Evolutionary conservation across 2,329 filamentous ascomycete species (phyloP), one percentile per base, ranked within the genome.

Genomic region (Lachnum nothofagi): DNA sequence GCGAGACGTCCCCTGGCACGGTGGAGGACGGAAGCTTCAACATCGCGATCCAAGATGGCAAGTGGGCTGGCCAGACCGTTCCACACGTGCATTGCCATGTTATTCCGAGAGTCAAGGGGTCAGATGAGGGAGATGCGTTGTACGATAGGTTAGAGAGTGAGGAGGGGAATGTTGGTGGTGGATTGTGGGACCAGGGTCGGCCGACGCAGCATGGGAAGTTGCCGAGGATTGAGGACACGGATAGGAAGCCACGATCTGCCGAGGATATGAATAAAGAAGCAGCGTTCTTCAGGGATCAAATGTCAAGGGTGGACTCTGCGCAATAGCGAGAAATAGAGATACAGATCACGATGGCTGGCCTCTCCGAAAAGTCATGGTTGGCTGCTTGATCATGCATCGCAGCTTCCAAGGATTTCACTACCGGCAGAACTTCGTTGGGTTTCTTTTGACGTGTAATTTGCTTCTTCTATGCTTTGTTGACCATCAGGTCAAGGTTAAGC

Each of bases 71-170:
- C 0, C 93, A 98, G 77, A 95, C 89, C 49, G 91, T 98, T 38
- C 77, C 88, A 7, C 93, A 98, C 70, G 82, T 96, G 12, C 93
- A 98, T 70, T 86, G 90, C 22, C 93, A 98, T 71, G 79, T 96
- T 42, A 91, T 96, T 46, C 91, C 91, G 17, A 74, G 91, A 29
- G 73, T 72, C 50, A 72, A 71, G 49, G 75, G 82, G 46, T 64
- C 76, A 66, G 65, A 42, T 55, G 75, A 79, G 42, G 78, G 74
- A 7, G 91, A 95, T 68, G 80, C 79, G 52, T 78, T 98, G 44
- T 97, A 98, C 70, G 80, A 82, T 54, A 77, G 82, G 70, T 78
- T 98, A 74, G 88, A 95, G 62, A 79, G 79, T 23, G 87, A 95
- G 68, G 85, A 89, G 56, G 91, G 91, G 0, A 86, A 97, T 69